phyloP scores from a whole-genome alignment of 2,329 filamentous ascomycete species.

The Penicillium polonicum region DNA sequence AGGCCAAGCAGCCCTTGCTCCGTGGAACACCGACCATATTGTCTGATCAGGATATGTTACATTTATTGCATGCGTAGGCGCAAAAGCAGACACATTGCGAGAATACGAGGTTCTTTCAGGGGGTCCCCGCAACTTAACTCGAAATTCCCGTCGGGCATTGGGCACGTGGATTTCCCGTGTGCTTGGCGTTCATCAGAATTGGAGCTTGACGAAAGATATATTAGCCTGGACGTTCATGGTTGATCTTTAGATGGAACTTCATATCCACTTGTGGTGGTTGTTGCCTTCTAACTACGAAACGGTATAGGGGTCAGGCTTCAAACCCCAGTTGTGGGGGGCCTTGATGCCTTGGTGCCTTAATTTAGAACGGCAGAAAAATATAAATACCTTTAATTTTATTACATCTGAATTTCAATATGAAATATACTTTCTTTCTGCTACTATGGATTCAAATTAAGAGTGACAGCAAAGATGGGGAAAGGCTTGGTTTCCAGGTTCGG shows the following conservation, averaged over 20 bases:
- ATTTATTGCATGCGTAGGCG: neutral
- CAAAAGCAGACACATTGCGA: neutral
- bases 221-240: neutral
- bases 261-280: too few species aligned
- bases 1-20: constrained; percentile 24
- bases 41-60: neutral
- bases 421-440: too few species aligned
- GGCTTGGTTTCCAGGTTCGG: too few species aligned
- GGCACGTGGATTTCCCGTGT: neutral
- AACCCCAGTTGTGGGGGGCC: too few species aligned
- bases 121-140: neutral
- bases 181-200: neutral
- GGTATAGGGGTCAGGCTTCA: too few species aligned
- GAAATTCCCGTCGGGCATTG: neutral
- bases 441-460: too few species aligned
- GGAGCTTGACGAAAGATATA: neutral
- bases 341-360: too few species aligned
- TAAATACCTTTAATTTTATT: too few species aligned
- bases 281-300: too few species aligned
- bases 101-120: constrained; percentile 6
- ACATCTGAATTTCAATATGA: neutral
- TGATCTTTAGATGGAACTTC: neutral
- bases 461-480: too few species aligned
- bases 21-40: constrained; percentile 26
- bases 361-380: too few species aligned